Evolutionary conservation across 768 basidiomycete genomes (phyloP).

Genomic region (Lactarius evosmus): DNA sequence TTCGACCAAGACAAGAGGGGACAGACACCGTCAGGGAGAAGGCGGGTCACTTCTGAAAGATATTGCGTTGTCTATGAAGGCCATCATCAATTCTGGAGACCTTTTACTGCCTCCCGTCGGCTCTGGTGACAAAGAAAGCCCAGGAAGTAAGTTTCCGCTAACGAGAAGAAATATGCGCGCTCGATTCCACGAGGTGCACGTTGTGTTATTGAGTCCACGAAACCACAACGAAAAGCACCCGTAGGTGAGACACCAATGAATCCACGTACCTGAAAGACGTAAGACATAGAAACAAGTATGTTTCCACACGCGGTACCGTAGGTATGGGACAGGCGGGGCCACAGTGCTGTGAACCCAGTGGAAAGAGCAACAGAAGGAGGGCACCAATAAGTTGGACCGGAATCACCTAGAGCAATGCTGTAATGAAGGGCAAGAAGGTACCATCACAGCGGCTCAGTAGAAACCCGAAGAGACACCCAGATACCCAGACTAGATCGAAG

Average conservation of each 20-base stretch:
- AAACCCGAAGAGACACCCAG: background rate
- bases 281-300: background rate
- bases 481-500: background rate
- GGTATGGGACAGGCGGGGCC: background rate
- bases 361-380: background rate
- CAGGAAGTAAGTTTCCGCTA: background rate
- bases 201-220: background rate
- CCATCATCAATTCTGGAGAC: background rate
- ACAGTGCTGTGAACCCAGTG: background rate
- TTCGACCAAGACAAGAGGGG: background rate
- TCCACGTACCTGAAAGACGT: background rate
- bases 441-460: background rate
- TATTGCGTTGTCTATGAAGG: background rate
- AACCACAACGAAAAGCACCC: background rate
- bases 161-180: background rate
- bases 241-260: background rate
- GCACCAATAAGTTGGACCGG: background rate
- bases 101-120: background rate
- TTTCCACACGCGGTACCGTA: background rate
- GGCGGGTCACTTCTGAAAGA: background rate
- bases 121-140: background rate
- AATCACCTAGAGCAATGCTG: background rate
- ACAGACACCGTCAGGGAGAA: background rate
- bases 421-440: background rate
- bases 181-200: constrained; percentile 1